Percentiles rank a stretch among this genome's conserved stretches.
Conservation (phyloP, 129 eudicot species). For the Arctium minus region DNA sequence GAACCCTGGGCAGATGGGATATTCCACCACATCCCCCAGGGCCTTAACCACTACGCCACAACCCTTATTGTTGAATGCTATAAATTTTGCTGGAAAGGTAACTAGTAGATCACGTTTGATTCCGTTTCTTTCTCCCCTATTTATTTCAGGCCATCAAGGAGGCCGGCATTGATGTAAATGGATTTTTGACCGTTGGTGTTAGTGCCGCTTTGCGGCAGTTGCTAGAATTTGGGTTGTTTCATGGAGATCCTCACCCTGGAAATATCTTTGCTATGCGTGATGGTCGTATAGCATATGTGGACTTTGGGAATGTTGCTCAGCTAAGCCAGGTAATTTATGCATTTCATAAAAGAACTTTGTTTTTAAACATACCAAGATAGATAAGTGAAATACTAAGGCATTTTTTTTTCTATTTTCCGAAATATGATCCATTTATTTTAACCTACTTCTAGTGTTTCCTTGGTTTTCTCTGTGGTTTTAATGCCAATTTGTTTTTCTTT, state of each 20-base stretch:
- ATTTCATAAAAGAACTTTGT: neutral
- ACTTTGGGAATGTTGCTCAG: slow-evolving; percentile 97
- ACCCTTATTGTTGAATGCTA: slow-evolving; percentile 20
- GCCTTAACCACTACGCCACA: no score
- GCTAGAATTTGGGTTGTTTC: slow-evolving; percentile 92
- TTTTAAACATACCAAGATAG: neutral
- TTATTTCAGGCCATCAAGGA: slow-evolving; percentile 79
- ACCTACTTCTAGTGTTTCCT: neutral
- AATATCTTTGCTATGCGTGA: slow-evolving; percentile 99
- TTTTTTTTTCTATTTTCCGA: neutral
- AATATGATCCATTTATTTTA: neutral
- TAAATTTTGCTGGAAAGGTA: neutral
- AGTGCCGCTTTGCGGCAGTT: slow-evolving; percentile 97
- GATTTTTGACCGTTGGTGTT: slow-evolving; percentile 96
- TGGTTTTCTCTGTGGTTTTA: neutral
- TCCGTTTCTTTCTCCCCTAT: slow-evolving; percentile 3
- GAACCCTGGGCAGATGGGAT: no score
- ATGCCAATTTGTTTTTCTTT: slow-evolving; percentile 1
- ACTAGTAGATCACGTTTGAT: neutral
- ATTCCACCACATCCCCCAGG: no score
- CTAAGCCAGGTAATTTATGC: slow-evolving; percentile 76
- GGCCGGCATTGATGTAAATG: slow-evolving; percentile 76
- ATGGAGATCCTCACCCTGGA: slow-evolving; percentile 99
- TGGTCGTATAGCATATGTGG: slow-evolving; percentile 98
- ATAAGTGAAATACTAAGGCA: neutral